phyloP scores from a whole-genome alignment of 2,329 filamentous ascomycete species.

The Daldinia sp. region DNA sequence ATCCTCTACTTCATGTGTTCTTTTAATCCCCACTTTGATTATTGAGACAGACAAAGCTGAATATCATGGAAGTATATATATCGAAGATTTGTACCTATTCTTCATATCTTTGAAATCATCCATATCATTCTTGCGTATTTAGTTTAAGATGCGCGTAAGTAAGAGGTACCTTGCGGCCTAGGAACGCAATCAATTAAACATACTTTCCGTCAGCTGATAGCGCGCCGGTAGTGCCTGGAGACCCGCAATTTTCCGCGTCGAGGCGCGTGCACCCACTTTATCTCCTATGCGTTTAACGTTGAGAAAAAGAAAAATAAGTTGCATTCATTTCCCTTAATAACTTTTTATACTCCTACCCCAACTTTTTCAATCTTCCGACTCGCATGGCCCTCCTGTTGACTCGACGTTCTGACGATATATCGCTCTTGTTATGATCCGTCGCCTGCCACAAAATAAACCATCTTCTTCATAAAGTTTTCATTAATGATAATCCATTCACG shows the following conservation, averaged over 20 bases:
- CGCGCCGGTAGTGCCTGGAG: constrained; percentile 44
- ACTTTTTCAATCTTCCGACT: not conserved
- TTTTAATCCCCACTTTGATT: not conserved
- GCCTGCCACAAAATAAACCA: not conserved
- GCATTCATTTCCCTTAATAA: constrained; percentile 8
- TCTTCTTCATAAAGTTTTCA: not conserved
- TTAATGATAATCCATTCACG: not conserved
- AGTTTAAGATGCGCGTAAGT: not conserved
- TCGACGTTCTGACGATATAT: not conserved
- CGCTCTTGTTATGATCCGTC: not conserved
- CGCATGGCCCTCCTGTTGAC: not conserved
- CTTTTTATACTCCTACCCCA: constrained; percentile 6
- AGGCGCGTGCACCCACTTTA: constrained; percentile 43
- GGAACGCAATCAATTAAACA: constrained; percentile 32
- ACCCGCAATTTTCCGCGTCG: constrained; percentile 39
- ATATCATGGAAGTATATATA: not conserved
- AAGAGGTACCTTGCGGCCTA: not conserved
- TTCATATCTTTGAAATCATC: not conserved
- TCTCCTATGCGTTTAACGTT: constrained; percentile 22
- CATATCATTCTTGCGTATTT: not conserved
- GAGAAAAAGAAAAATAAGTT: constrained; percentile 28
- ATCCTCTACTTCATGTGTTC: not conserved
- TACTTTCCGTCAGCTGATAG: constrained; percentile 48
- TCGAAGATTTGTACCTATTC: not conserved
- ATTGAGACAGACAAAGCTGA: not conserved